phyloP scores from a whole-genome alignment of 176 grass and related monocot species.

The Ananas comosus region DNA sequence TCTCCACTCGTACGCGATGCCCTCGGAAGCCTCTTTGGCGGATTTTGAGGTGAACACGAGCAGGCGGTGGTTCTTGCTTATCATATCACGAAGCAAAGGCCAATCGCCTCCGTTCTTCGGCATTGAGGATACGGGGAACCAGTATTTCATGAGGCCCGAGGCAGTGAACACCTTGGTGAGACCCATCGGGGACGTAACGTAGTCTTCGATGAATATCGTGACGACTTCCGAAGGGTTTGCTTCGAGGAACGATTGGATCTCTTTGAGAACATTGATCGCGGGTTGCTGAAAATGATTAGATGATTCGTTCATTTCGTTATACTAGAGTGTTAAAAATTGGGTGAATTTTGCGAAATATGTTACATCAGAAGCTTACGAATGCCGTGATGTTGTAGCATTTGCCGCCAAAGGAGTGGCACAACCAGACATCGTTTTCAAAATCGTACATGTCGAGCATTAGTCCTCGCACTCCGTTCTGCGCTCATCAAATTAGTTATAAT shows the following conservation, averaged over 20 bases:
- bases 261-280: constrained; percentile 52
- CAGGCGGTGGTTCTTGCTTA: constrained; percentile 55
- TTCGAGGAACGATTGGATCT: constrained; percentile 58
- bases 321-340: background rate
- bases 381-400: constrained; percentile 83
- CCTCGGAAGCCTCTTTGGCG: constrained; percentile 62
- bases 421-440: constrained; percentile 65
- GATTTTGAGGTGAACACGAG: constrained; percentile 75
- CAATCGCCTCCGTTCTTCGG: constrained; percentile 76
- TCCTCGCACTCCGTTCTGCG: constrained; percentile 76
- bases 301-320: background rate
- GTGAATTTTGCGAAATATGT: background rate
- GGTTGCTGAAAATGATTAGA: constrained; percentile 44
- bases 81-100: constrained; percentile 85
- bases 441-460: constrained; percentile 99
- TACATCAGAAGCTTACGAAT: constrained; percentile 45
- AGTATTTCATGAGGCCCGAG: constrained; percentile 45
- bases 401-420: constrained; percentile 86
- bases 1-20: constrained; percentile 74
- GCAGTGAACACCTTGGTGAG: constrained; percentile 72
- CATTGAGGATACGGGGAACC: constrained; percentile 64
- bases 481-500: background rate
- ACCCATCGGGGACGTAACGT: constrained; percentile 57
- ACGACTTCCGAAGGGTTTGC: constrained; percentile 59
- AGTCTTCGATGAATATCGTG: constrained; percentile 86